These are phyloP conservation scores for Hortiboletus rubellus DNA, from an alignment of 1,284 basidiomycete species.

Conservation along the genomic window DNA sequence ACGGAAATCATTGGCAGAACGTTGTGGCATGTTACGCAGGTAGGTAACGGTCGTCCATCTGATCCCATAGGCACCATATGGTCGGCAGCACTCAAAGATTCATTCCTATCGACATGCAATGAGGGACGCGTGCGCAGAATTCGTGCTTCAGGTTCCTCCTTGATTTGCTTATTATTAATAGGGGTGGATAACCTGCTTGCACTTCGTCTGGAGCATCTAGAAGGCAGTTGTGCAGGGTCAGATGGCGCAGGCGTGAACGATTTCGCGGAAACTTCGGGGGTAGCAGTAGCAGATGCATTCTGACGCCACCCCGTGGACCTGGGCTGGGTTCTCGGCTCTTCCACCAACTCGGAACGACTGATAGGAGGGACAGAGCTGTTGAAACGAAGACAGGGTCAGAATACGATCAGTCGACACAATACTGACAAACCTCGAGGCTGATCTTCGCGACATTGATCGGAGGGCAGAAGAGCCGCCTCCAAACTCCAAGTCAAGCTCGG, in stretches of 20 bases:
- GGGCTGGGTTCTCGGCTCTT: slow-evolving; percentile 38
- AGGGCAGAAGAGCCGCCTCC: slow-evolving; percentile 40
- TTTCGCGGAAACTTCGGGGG: slow-evolving; percentile 25
- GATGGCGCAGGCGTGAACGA: slow-evolving; percentile 26
- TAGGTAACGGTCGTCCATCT: slow-evolving; percentile 60
- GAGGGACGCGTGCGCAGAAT: slow-evolving; percentile 49
- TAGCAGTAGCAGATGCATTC: slow-evolving; percentile 42
- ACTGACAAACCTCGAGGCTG: slow-evolving; percentile 32
- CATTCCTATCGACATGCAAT: slow-evolving; percentile 34
- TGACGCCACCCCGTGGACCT: slow-evolving; percentile 55
- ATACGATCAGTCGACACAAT: slow-evolving; percentile 4
- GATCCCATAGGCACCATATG: slow-evolving; percentile 46
- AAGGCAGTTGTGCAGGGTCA: slow-evolving; percentile 21
- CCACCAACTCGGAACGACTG: slow-evolving; percentile 22
- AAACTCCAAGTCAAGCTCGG: slow-evolving; percentile 53
- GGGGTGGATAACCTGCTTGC: slow-evolving; percentile 34
- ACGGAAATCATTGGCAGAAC: slow-evolving; percentile 72
- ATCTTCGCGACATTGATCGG: slow-evolving; percentile 29
- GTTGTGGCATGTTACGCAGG: slow-evolving; percentile 64
- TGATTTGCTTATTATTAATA: slow-evolving; percentile 39
- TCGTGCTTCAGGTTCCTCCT: slow-evolving; percentile 52
- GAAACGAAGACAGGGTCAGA: slow-evolving; percentile 12
- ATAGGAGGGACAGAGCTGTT: slow-evolving; percentile 31
- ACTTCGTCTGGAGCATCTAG: slow-evolving; percentile 23
- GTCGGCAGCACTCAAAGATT: slow-evolving; percentile 39